Base-by-base conservation (phyloP, 768 basidiomycete genomes). In the Epithele typhae region DNA sequence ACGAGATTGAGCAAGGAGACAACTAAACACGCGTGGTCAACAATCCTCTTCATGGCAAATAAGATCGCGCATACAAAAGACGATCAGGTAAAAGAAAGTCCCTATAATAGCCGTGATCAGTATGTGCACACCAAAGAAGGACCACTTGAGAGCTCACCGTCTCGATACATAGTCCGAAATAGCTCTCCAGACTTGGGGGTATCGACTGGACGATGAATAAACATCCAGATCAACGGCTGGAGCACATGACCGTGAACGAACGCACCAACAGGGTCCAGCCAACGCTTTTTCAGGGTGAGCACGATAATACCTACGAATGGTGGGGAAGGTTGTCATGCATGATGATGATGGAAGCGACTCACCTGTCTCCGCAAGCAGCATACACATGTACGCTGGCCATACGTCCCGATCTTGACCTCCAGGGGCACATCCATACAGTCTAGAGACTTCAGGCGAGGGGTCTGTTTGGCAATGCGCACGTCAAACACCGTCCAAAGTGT, bases 81-180 rank as follows among this genome's bases (percentile, higher is more conserved):
- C 8, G 14, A 45, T 17, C 18, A 25, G 6, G 25, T 50, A 50
- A 39, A 40, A 50, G 25, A 33, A 18, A 5, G 34, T 40, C 5
- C 48, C 43, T 50, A 5, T 3, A 4, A 40, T 14, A 14, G 22
- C 2, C 11, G 9, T 9, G 14, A 18, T 33, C 22, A 37, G 25
- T 27, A 21, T 21, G 21, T 11, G 14, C 27, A 30, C 0, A 21
- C n/a, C 17, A 19, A 23, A 10, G 14, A 1, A 17, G 21, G 2
- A 0, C 23, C 0, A 19, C 21, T n/a, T 11, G 24, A 37, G 37
- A 30, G 14, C 8, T 38, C 12, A 45, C 48, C 48, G 9, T 50
- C 48, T 1, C 48, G 43, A 17, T 50, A 50, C 48, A 50, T 45
- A 0, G 48, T 50, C 6, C 33, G 43, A 2, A 50, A 12, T 10